Evolutionary conservation across 2,329 filamentous ascomycete species (phyloP), one percentile per base, ranked within the genome.

Genomic region (Onygenales sp.): DNA sequence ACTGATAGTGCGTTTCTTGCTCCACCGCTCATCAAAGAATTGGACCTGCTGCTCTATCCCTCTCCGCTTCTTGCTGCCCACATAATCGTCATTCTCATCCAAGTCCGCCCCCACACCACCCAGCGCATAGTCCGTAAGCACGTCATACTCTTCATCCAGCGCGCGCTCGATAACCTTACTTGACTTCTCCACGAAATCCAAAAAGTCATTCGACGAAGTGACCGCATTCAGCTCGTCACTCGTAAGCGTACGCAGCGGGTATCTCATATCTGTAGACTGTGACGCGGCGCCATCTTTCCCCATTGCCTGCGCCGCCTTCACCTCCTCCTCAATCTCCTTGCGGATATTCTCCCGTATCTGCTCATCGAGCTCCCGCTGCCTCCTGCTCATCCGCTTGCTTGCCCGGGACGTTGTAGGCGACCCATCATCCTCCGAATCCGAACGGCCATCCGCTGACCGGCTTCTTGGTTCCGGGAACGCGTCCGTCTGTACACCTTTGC

Each of bases 111-210:
- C 74, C 10, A 77, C 77, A 5, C 86, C 87, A 55, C 88, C 86
- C 40, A 94, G 77, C 40, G 90, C 89, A 70, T 98, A 98, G 71
- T 98, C 91, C 54, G 89, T 90, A 56, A 98, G 77, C 56, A 98
- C 88, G 67, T 98, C 93, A 68, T 97, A 98, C 54, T 96, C 89
- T 65, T 95, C 86, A 64, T 97, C 93, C 58, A 98, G 75, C 4
- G 93, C 92, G 63, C 93, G 83, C 73, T 98, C 93, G 61, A 98
- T 92, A 48, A 98, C 91, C 71, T 97, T 98, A 53, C 89, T 95
- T 21, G 92, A 96, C 61, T 89, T 83, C 64, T 98, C 93, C 33
- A 98, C 83, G 65, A 98, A 98, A 62, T 95, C 89, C 56, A 93
- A 79, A 66, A 98, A 98, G 49, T 97, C 93, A 33, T 92, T 84